Conservation (phyloP, 805 yeast genomes). For the Zygoascus ofunaensis region DNA sequence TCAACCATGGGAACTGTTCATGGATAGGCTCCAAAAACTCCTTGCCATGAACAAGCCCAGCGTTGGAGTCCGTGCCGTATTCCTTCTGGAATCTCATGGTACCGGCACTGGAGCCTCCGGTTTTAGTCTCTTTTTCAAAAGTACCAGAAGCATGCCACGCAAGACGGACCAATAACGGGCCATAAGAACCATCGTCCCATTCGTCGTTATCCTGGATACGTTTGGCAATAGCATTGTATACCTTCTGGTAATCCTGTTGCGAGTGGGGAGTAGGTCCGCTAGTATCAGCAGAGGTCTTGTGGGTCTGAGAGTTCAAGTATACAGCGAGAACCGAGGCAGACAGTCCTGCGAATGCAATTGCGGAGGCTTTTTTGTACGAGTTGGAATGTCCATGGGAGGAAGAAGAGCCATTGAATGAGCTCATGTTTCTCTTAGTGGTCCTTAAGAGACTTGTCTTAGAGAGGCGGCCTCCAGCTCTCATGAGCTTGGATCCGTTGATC, state of each 20-base stretch:
- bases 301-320: neutral
- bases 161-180: constrained; percentile 62
- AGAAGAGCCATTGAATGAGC: constrained; percentile 23
- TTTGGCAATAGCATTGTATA: constrained; percentile 69
- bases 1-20: constrained; percentile 55
- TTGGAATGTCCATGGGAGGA: constrained; percentile 19
- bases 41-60: constrained; percentile 53
- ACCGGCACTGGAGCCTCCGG: constrained; percentile 55
- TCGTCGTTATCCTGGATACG: constrained; percentile 36
- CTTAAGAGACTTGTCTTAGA: too few species aligned
- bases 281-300: neutral
- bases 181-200: constrained; percentile 62
- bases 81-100: constrained; percentile 49
- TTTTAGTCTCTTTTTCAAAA: constrained; percentile 41
- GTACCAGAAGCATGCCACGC: constrained; percentile 84
- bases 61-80: constrained; percentile 47
- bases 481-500: too few species aligned
- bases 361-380: constrained; percentile 22
- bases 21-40: constrained; percentile 49
- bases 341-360: neutral
- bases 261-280: neutral
- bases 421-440: neutral
- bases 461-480: too few species aligned
- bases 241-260: constrained; percentile 52
- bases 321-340: neutral